Base-by-base conservation (phyloP, 1,284 basidiomycete genomes). In the Rhodotorula sp. region DNA sequence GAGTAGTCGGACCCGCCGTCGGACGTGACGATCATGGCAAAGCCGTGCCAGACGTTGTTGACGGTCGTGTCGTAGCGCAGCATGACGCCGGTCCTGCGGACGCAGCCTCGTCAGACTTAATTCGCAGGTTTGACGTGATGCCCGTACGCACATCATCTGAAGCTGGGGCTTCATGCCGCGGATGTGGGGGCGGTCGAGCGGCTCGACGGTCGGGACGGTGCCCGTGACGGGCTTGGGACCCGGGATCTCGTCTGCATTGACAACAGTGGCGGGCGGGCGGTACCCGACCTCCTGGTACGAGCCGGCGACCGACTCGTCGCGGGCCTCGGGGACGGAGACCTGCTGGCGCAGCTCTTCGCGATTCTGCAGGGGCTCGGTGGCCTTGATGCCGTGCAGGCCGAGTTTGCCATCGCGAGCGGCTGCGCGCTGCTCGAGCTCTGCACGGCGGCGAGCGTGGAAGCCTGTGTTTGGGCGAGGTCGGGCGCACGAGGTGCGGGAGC, bases 31-130 rank as follows among this genome's bases (percentile, higher is more conserved):
- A 83, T 74, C 72, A 81, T 75, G 45, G 77, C 79, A 58, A 79
- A 82, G 27, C 93, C 95, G 76, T 90, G 87, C 91, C 93, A 98
- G 45, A 92, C 82, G 55, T 87, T 82, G 67, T 87, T 84, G 72
- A 91, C 89, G 42, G 93, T 88, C 0, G 92, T 97, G 81, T 98
- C 95, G 81, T 96, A 68, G 44, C 66, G 66, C n/a, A 71, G 61
- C 66, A 68, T 68, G 42, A 64, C 45, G 42, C 52, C 53, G 16
- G 60, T 67, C 62, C 57, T 52, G 23, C 50, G 16, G 59, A 23
- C 23, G 13, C 23, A 52, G 50, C 2, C n/a, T 52, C n/a, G 9
- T 2, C 23, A n/a, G 23, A 9, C n/a, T 52, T 74, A 1, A 41
- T 10, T 9, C 10, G 41, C 12, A 19, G 2, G 27, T 0, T 34